Conservation (phyloP, 441 rosid genomes). For the Jatropha podagrica region DNA sequence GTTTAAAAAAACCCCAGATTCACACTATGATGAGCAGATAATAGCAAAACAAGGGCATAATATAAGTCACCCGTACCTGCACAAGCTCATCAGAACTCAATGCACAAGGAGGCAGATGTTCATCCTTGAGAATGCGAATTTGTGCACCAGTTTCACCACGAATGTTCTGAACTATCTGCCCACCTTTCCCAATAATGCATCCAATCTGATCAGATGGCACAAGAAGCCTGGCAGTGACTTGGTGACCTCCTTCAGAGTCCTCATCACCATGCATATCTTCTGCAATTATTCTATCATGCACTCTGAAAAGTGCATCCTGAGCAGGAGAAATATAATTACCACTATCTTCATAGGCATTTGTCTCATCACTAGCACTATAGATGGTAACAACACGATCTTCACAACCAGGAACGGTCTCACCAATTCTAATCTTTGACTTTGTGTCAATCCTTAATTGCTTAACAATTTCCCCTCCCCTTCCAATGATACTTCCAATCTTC, state of each 20-base stretch:
- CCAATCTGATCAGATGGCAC: constrained; percentile 99
- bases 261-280: constrained; percentile 67
- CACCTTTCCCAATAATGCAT: constrained; percentile 95
- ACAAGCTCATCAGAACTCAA: constrained; percentile 88
- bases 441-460: constrained; percentile 88
- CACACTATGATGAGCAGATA: background rate
- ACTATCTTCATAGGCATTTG: constrained; percentile 60
- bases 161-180: constrained; percentile 83
- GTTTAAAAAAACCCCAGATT: background rate
- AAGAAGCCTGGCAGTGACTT: constrained; percentile 74
- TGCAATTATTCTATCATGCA: constrained; percentile 78
- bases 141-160: constrained; percentile 91
- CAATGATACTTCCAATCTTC: constrained; percentile 95
- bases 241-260: constrained; percentile 52
- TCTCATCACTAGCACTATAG: constrained; percentile 86
- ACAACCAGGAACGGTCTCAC: constrained; percentile 71
- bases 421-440: constrained; percentile 80
- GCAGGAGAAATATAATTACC: constrained; percentile 72
- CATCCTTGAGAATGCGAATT: constrained; percentile 88
- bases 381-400: constrained; percentile 96
- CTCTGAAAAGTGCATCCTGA: constrained; percentile 87
- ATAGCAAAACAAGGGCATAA: background rate
- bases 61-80: constrained; percentile 48
- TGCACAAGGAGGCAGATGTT: constrained; percentile 87
- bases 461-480: constrained; percentile 94